A percentile compares a stretch with the other conserved stretches of the same genome.
Evolutionary conservation across 2,329 filamentous ascomycete species (phyloP).

Genomic region (Thelonectria olida): DNA sequence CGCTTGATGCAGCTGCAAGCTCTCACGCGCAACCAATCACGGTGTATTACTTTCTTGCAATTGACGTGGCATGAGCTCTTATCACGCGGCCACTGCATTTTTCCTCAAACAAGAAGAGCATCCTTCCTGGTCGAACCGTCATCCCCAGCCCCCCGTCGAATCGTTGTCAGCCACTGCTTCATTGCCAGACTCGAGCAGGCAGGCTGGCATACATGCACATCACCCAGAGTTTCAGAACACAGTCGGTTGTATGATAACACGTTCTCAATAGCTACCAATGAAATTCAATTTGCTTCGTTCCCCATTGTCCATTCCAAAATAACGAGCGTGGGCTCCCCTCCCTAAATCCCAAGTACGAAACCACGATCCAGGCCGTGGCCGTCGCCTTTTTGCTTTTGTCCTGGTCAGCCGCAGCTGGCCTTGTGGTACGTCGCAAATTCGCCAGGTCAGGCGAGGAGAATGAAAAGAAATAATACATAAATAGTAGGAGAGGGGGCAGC

Average conservation of each 20-base stretch:
- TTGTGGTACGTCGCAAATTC: slow-evolving; percentile 10
- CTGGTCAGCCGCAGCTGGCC: slow-evolving; percentile 11
- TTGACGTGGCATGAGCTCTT: slow-evolving; percentile 15
- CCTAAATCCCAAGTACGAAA: slow-evolving; percentile 23
- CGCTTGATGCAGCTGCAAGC: slow-evolving; percentile 5
- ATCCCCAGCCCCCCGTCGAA: neutral
- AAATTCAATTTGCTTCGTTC: slow-evolving; percentile 37
- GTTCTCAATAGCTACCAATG: slow-evolving; percentile 4
- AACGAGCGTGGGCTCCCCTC: slow-evolving; percentile 39
- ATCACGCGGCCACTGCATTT: neutral
- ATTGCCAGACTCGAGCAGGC: neutral
- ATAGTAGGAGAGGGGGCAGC: slow-evolving; percentile 31
- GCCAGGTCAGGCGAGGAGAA: slow-evolving; percentile 22
- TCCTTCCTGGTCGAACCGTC: neutral
- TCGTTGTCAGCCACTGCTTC: no score
- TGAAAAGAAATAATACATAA: slow-evolving; percentile 38
- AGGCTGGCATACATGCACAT: neutral
- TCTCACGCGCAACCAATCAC: slow-evolving; percentile 4
- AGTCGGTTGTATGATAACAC: no score
- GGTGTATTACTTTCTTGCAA: neutral
- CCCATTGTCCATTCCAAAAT: slow-evolving; percentile 33
- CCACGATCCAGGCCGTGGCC: slow-evolving; percentile 22
- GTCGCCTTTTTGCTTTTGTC: slow-evolving; percentile 14
- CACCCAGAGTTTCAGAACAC: slow-evolving; percentile 1
- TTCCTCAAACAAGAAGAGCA: neutral